Conservation (phyloP, 345 rosid species). For the Lepidium africanum region DNA sequence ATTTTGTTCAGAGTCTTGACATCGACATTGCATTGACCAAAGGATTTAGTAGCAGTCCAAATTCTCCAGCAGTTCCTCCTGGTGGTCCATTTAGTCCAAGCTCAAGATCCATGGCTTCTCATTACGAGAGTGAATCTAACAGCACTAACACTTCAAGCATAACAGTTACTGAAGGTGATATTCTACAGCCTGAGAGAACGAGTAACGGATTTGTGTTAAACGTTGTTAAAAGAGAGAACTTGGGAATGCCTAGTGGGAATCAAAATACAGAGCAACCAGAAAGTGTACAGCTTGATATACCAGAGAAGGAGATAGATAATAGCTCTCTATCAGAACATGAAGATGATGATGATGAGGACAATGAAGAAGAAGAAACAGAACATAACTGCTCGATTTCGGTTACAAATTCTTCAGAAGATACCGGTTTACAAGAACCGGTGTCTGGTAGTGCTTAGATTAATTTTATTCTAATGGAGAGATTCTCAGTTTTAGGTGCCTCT, state of each 20-base stretch:
- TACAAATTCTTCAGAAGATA: not conserved
- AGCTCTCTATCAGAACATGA: constrained; percentile 62
- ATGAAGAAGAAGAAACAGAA: not conserved
- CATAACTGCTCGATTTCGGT: not conserved
- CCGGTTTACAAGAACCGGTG: constrained; percentile 12
- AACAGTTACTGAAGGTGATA: no score
- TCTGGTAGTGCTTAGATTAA: constrained; percentile 16
- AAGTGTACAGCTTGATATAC: constrained; percentile 60
- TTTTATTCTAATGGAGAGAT: not conserved
- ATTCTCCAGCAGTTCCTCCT: constrained; percentile 26
- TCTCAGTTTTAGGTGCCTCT: not conserved
- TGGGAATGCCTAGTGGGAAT: constrained; percentile 33
- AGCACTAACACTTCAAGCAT: constrained; percentile 46
- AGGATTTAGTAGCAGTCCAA: constrained; percentile 46
- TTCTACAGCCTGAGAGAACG: no score
- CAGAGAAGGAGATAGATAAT: constrained; percentile 58
- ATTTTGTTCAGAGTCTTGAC: constrained; percentile 69
- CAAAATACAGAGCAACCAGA: constrained; percentile 46
- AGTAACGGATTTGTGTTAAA: constrained; percentile 67
- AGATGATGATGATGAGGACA: not conserved
- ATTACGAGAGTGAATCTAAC: constrained; percentile 34
- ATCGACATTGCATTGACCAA: constrained; percentile 43
- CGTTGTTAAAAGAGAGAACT: constrained; percentile 59
- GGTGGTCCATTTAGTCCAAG: constrained; percentile 30
- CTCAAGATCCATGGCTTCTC: constrained; percentile 32